Evolutionary conservation across 805 yeast species (phyloP), one percentile per base, ranked within the genome.

Genomic region (Kregervanrija delftensis): DNA sequence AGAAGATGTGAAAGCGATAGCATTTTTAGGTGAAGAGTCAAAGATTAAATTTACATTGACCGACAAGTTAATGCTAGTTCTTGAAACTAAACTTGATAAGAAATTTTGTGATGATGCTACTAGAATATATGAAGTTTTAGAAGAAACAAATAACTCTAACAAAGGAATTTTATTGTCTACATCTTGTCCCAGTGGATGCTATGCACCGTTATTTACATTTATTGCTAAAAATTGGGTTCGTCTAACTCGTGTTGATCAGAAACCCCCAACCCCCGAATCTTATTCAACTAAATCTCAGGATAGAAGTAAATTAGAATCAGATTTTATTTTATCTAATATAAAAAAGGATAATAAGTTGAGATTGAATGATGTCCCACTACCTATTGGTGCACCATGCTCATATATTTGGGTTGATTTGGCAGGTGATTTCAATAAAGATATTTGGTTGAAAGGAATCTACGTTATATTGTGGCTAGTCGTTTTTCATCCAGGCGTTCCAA

Each of bases 211-310:
- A 12, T 57, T 87, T 37, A 81, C 82, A 43, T 57, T 78, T 32
- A 52, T 83, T 13, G 73, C 80, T 3, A 59, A 65, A 5, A 55
- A 62, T 4, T 57, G 61, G 12, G 50, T 81, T 4, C 58, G 63
- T 9, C 49, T 82, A 3, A 70, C 71, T 4, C 69, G 83, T 38
- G 70, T 85, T 16, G 86, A 85, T 52, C 73, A 74, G 42, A 63
- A 72, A 9, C 70, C 76, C 46, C 70, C 66, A 12, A 61, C 62
- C 15, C 59, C 73, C n/a, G 69, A 72, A 33, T 82, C 86, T 11
- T 90, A 89, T 58, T 83, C 83, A 35, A 84, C 96, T 1, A 73
- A 96, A 49, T 68, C 77, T 14, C 74, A 86, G 35, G 95, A 86
- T 49, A 77, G 82, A 50, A 77, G 72, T 36, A 81, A 71, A 59